Base-by-base conservation (phyloP, 257 asterid genomes). In the Solanum dulcamara region DNA sequence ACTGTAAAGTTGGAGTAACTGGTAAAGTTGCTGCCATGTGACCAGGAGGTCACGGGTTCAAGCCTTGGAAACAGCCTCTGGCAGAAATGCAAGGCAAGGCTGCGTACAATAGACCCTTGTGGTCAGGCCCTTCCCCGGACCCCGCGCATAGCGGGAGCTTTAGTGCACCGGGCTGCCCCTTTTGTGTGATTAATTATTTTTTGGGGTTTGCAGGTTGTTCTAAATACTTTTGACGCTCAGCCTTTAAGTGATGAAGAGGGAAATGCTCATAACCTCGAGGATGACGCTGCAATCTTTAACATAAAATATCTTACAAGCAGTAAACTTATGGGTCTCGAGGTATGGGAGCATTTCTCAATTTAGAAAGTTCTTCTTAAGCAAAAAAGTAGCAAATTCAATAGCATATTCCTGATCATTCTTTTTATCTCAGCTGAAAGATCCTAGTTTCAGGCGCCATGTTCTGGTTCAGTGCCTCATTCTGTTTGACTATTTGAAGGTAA, bases 261-360 rank as follows among this genome's bases (percentile, higher is more conserved):
- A 26, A 94, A 84, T 89, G 92, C 94, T 40, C 90, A 89, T 86
- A 93, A 93, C 91, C 94, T 94, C 83, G 97, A 93, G 90, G 99
- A 96, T 62, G 98, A 93, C 88, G 94, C 94, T 13, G 92, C 98
- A 84, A 94, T 91, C 90, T 96, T 96, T 95, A 95, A 95, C 86
- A 96, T 96, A 86, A 96, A 96, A 70, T 96, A 96, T 92, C 97
- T 96, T 70, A 96, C 99, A 18, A 96, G 99, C 90, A 94, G 98
- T 88, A 96, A 96, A 81, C 92, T 96, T 72, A 96, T 96, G 98
- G 98, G 99, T 68, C 94, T 96, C 60, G 98, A 96, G 98, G 99
- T 95, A 88, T 84, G 91, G 71, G 86, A 50, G 42, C 30, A 62
- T 83, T 83, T 79, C 86, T 50, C 62, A 66, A 48, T 51, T 50